Evolutionary conservation across 2,329 filamentous ascomycete species (phyloP), one percentile per base, ranked within the genome.

Genomic region (Fusarium metavorans): DNA sequence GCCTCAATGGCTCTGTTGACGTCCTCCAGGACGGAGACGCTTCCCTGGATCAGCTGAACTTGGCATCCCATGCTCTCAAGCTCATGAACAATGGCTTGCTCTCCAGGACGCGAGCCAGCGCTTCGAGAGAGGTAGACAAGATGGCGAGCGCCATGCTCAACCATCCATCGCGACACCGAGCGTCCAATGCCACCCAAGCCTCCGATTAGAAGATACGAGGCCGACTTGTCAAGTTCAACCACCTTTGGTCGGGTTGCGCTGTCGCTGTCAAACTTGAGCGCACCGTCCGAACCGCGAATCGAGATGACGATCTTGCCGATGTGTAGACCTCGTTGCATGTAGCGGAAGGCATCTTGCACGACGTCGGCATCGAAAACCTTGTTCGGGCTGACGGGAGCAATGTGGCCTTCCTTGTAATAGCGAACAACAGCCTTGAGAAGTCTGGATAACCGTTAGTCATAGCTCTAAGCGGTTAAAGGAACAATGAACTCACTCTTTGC

Each of bases 301-400:
- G 66, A 74, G 16, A 85, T 58, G 16, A 87, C 80, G 16, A 87
- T 83, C 60, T 78, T 78, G 39, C 85, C 86, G 41, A 87, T 83
- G 68, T 87, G 85, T 32, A 76, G 76, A 1, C 84, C 85, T 3
- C 77, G 78, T 63, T 87, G 84, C 82, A 88, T 83, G 50, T 83
- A 80, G 0, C 84, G 77, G 70, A 88, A 86, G 0, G 85, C 85
- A 13, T 84, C 80, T 13, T 79, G 72, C 1, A 85, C 75, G 2
- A 82, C 65, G 2, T 75, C 71, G 0, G 79, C 76, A 4, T 64
- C 57, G 56, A 82, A 79, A 20, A 74, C 50, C 41, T 81, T 79
- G n/a, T 70, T 72, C 23, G 64, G 75, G 37, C 14, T 72, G 68
- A 78, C 80, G 13, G 76, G 76, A 25, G 58, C 73, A 48, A 73